Evolutionary conservation across 805 yeast genomes (phyloP), one percentile per base, ranked within the genome.

Genomic region (Alloascoidea africana): DNA sequence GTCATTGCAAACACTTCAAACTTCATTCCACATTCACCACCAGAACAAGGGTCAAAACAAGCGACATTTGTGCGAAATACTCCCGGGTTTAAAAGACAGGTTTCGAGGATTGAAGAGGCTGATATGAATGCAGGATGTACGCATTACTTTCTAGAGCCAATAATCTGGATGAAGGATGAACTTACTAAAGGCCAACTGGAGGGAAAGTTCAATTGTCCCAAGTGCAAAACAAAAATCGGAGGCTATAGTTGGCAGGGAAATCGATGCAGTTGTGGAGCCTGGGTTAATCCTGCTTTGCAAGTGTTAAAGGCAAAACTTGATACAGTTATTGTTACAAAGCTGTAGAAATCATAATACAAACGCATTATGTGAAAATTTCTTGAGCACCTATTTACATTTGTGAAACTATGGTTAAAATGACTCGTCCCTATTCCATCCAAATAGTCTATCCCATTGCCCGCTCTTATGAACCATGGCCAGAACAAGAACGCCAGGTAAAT

Each of bases 161-260:
- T 89, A 38, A 65, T 65, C 23, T 91, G 98, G 98, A 91, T 91
- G 98, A 70, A 77, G 41, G 61, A 63, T 3, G 95, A 84, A 53
- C 59, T 89, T 32, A 74, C 68, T 35, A 66, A 69, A 46, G 83
- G 83, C 27, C 80, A 75, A 37, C 49, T 91, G 5, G 96, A 89
- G 54, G 98, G 98, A 2, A 83, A 80, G 50, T 73, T 91, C 34
- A 54, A 59, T 6, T 91, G 98, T 55, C 91, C 91, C 2, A 79
- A 77, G 50, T 91, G 98, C 60, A 62, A 63, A 3, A 65, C 81
- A 13, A 91, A 89, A 58, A 72, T 91, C 2, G 98, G 98, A 11
- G 86, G 84, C 0, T 91, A 86, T 54, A 73, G 77, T 43, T 91
- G 98, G 98, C 82, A 77, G 49, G 98, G 98, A 0, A 74, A 89